These are phyloP conservation scores for Lachnellula hyalina DNA, from an alignment of 2,329 filamentous ascomycete genomes.

Conservation along the genomic window DNA sequence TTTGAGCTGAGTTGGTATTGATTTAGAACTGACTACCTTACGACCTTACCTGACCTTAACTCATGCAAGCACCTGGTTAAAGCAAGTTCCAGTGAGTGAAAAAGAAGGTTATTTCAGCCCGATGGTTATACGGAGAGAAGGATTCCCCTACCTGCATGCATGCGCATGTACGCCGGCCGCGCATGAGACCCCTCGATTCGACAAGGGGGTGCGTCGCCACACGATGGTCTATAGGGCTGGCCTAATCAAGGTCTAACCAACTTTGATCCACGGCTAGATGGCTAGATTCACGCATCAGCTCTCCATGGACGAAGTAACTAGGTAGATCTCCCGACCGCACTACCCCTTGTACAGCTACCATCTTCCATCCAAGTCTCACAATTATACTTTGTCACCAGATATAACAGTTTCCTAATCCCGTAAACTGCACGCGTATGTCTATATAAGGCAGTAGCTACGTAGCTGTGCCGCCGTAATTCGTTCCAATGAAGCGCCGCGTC, in stretches of 20 bases:
- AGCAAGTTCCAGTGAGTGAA: neutral
- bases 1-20: neutral
- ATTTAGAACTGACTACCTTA: too few species aligned
- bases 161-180: neutral
- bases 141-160: neutral
- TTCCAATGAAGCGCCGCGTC: neutral
- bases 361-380: neutral
- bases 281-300: slow-evolving; percentile 6
- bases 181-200: neutral
- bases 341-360: neutral
- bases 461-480: neutral
- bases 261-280: neutral
- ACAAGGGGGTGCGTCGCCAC: neutral
- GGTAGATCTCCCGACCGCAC: slow-evolving; percentile 2
- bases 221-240: slow-evolving; percentile 6
- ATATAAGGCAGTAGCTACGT: neutral
- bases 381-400: too few species aligned
- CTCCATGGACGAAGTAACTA: neutral
- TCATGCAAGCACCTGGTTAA: neutral
- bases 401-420: too few species aligned
- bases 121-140: neutral
- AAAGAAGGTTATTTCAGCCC: neutral
- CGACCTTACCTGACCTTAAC: too few species aligned
- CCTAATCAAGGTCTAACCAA: neutral
- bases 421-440: neutral